Conservation (phyloP, 2,329 filamentous ascomycete species). For the Colletotrichum chrysophilum region DNA sequence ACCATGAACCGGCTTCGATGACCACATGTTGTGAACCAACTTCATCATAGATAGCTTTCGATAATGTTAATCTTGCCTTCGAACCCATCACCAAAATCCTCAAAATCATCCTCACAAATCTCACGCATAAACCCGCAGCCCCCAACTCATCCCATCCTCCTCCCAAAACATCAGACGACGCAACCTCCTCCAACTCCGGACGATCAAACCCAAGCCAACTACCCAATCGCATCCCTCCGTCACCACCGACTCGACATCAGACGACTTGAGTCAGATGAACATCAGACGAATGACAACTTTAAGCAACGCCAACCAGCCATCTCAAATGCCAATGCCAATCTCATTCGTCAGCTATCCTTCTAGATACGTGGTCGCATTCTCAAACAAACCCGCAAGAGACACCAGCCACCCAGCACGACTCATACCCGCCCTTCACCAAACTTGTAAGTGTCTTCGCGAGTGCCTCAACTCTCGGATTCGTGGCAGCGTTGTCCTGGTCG, state of each 20-base stretch:
- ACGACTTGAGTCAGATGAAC: neutral
- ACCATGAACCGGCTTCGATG: neutral
- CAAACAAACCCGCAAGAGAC: neutral
- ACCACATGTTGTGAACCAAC: neutral
- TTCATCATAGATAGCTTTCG: neutral
- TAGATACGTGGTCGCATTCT: neutral
- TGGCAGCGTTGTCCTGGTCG: no score
- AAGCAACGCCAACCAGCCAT: neutral
- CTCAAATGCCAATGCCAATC: neutral
- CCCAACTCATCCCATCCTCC: neutral
- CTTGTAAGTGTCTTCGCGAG: no score
- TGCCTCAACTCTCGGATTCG: no score
- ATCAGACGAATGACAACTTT: neutral
- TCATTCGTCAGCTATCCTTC: neutral
- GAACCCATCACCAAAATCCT: fast-evolving
- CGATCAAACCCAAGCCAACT: neutral
- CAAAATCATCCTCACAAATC: neutral
- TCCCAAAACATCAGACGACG: neutral
- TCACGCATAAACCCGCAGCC: neutral
- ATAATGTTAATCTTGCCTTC: neutral
- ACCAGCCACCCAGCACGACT: neutral
- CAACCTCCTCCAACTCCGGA: neutral
- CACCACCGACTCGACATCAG: neutral
- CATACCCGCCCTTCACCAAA: neutral
- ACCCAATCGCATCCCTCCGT: neutral